Evolutionary conservation across 2,329 filamentous ascomycete genomes (phyloP).

Genomic region (Phyllachora maydis): DNA sequence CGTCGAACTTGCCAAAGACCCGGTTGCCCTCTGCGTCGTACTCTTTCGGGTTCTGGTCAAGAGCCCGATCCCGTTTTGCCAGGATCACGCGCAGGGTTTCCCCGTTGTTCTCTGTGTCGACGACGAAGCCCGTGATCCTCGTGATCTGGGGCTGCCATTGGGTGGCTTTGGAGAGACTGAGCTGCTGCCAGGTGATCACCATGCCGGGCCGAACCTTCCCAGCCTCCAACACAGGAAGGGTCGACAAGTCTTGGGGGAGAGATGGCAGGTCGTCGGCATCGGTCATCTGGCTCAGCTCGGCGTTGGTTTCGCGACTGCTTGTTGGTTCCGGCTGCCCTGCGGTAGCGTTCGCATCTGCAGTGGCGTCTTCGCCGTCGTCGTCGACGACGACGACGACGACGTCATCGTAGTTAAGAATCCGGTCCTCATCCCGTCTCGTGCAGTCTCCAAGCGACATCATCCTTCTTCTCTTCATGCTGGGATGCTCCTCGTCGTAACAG

Average conservation of each 20-base stretch:
- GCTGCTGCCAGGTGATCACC: conserved; percentile 48
- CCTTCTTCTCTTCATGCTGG: conserved; percentile 25
- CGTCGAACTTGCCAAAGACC: conserved; percentile 61
- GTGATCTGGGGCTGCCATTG: conserved; percentile 45
- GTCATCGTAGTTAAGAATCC: conserved; percentile 4
- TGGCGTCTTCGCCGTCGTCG: conserved; percentile 17
- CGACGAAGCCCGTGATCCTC: conserved; percentile 44
- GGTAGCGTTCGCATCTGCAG: conserved; percentile 10
- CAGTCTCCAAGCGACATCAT: conserved; percentile 18
- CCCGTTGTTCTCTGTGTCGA: conserved; percentile 29
- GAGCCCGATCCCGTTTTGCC: conserved; percentile 44
- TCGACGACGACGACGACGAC: conserved; percentile 16
- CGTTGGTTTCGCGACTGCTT: conserved; percentile 11
- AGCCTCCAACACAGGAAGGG: conserved; percentile 26
- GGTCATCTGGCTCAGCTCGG: conserved; percentile 42
- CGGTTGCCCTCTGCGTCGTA: conserved; percentile 49
- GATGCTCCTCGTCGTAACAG: conserved; percentile 15
- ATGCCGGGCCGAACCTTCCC: conserved; percentile 33
- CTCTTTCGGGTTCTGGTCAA: conserved; percentile 31
- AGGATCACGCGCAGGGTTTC: conserved; percentile 36
- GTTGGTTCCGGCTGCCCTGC: too few relatives aligned
- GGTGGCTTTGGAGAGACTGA: conserved; percentile 37
- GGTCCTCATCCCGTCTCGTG: conserved; percentile 7
- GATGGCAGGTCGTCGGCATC: too few relatives aligned
- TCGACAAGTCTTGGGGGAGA: conserved; percentile 33